Evolutionary conservation across 176 grass and related monocot genomes (phyloP).

Genomic region (Bolboschoenus planiculmis): DNA sequence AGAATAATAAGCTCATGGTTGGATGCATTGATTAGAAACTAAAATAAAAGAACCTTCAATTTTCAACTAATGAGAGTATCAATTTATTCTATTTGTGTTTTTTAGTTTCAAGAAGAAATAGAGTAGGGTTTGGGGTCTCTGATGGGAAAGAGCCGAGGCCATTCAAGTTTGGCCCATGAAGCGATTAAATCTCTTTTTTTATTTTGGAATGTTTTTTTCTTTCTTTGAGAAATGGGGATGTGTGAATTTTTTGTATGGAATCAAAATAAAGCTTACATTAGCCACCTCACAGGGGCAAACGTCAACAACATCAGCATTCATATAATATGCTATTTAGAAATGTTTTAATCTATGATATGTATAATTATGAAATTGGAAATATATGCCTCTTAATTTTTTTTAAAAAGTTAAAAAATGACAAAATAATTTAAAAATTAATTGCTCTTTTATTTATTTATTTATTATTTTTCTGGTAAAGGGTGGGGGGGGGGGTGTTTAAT

Average conservation of each 20-base stretch:
- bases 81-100: too few species aligned
- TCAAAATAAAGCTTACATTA: background rate
- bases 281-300: background rate
- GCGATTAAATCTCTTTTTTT: background rate
- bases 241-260: background rate
- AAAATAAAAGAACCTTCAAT: background rate
- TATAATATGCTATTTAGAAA: too few species aligned
- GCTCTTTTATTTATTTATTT: too few species aligned
- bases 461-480: too few species aligned
- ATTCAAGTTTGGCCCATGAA: background rate
- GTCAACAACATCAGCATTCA: background rate
- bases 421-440: too few species aligned
- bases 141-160: background rate
- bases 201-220: background rate
- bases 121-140: background rate
- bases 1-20: background rate
- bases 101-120: background rate
- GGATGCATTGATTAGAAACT: background rate
- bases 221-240: background rate
- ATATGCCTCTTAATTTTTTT: background rate
- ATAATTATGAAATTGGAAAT: background rate
- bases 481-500: background rate
- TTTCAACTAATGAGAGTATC: too few species aligned
- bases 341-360: background rate
- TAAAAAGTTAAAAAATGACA: background rate